Conservation (phyloP, 768 basidiomycete genomes). For the Psilocybe cyanescens region DNA sequence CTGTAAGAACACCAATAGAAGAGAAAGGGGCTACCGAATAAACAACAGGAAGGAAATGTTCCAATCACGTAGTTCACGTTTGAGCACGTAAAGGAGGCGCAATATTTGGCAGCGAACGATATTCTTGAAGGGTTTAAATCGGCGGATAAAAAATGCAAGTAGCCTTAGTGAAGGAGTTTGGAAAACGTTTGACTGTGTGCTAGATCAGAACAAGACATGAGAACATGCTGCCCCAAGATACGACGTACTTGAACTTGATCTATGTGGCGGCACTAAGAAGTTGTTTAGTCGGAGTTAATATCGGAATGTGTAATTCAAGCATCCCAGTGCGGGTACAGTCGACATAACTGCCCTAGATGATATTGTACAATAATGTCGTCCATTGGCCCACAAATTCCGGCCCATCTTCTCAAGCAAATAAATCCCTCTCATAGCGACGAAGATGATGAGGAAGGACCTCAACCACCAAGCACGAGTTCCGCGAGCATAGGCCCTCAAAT, state of each 20-base stretch:
- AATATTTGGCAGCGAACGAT: background rate
- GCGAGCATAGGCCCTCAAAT: slow-evolving; percentile 28
- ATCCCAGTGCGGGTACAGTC: too few relatives aligned
- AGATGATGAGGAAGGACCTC: slow-evolving; percentile 30
- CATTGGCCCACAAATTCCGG: slow-evolving; percentile 63
- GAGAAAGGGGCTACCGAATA: background rate
- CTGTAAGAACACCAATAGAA: background rate
- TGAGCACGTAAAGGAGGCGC: background rate
- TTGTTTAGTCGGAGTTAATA: too few relatives aligned
- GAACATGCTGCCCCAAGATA: background rate
- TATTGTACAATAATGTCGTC: slow-evolving; percentile 40
- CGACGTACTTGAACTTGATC: background rate
- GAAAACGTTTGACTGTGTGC: background rate
- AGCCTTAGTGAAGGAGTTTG: background rate
- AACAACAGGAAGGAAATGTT: background rate
- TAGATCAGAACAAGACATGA: background rate
- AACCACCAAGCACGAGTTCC: slow-evolving; percentile 9
- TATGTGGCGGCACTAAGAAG: too few relatives aligned
- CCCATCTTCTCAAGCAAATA: slow-evolving; percentile 40
- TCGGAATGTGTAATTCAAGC: too few relatives aligned
- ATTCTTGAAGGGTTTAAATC: too few relatives aligned
- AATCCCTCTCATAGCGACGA: slow-evolving; percentile 17
- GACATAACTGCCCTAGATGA: background rate
- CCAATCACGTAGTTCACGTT: background rate
- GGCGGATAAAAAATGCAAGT: background rate